Conservation (phyloP, 805 yeast species). For the Tetrapisispora nanseiensis region DNA sequence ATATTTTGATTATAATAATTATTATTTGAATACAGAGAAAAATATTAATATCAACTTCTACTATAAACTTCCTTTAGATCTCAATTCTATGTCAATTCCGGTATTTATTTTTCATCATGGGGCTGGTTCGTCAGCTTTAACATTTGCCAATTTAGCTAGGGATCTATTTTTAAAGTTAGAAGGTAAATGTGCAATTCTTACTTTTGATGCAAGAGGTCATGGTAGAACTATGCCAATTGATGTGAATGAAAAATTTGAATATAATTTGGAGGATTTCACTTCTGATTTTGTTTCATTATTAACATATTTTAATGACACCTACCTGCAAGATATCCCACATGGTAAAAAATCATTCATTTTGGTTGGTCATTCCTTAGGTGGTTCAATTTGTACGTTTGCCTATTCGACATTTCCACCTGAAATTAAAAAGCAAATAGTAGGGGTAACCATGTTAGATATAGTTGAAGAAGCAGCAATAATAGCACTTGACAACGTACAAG, state of each 20-base stretch:
- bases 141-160: slow-evolving; percentile 52
- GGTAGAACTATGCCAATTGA: slow-evolving; percentile 40
- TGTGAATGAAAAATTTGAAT: slow-evolving; percentile 25
- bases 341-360: slow-evolving; percentile 37
- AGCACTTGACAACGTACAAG: slow-evolving; percentile 57
- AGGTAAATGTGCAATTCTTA: slow-evolving; percentile 49
- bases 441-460: slow-evolving; percentile 76
- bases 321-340: slow-evolving; percentile 6
- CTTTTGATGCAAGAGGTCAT: slow-evolving; percentile 82
- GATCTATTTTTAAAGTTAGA: slow-evolving; percentile 26
- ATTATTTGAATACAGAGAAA: slow-evolving; percentile 8
- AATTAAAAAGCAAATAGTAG: slow-evolving; percentile 36
- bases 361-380: slow-evolving; percentile 91
- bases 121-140: slow-evolving; percentile 80
- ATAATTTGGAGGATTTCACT: slow-evolving; percentile 41
- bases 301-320: slow-evolving; percentile 26
- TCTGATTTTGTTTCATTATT: slow-evolving; percentile 49
- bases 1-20: slow-evolving; percentile 16
- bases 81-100: slow-evolving; percentile 31
- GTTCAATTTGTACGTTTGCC: slow-evolving; percentile 61
- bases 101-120: slow-evolving; percentile 82
- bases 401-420: slow-evolving; percentile 21
- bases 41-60: slow-evolving; percentile 41
- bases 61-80: slow-evolving; percentile 41
- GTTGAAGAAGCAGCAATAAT: slow-evolving; percentile 86